Evolutionary conservation across 768 basidiomycete genomes (phyloP).

Genomic region (Lentinula sp.): DNA sequence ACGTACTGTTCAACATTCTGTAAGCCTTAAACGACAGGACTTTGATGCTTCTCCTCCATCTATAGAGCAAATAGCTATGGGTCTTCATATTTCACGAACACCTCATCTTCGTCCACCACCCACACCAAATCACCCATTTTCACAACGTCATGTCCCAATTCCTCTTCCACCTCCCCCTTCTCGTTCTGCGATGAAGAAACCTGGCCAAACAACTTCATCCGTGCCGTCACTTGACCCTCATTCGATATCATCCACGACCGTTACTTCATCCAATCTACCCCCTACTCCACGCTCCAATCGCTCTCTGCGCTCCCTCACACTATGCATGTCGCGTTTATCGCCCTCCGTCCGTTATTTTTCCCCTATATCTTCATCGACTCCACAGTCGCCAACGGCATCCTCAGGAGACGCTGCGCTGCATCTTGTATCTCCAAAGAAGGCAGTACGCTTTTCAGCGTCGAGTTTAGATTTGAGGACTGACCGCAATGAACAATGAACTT

Average conservation of each 20-base stretch:
- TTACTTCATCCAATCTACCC: constrained; percentile 27
- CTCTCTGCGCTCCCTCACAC: constrained; percentile 33
- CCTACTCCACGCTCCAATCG: constrained; percentile 18
- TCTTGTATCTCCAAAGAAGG: constrained; percentile 41
- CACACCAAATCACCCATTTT: constrained; percentile 17
- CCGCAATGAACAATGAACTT: neutral
- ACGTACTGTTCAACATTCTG: constrained; percentile 19
- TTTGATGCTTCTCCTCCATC: constrained; percentile 46
- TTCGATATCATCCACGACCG: constrained; percentile 44
- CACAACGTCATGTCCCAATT: constrained; percentile 22
- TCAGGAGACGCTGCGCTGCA: constrained; percentile 31
- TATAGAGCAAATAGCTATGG: constrained; percentile 77
- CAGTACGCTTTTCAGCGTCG: constrained; percentile 54
- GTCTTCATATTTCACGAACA: constrained; percentile 69
- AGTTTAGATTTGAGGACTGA: constrained; percentile 16
- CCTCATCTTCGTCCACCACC: constrained; percentile 51
- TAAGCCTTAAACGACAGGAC: constrained; percentile 32
- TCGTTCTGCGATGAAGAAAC: constrained; percentile 61
- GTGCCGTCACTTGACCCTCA: constrained; percentile 26
- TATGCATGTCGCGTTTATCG: constrained; percentile 48
- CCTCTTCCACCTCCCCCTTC: constrained; percentile 48
- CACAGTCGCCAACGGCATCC: constrained; percentile 27
- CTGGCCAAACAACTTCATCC: constrained; percentile 23
- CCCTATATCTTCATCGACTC: constrained; percentile 23
- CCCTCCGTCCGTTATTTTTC: constrained; percentile 35